A percentile compares a stretch with the other conserved stretches of the same genome.
These are phyloP conservation scores for Nicotiana tomentosiformis DNA, from an alignment of 257 asterid genomes.

Conservation along the genomic window DNA sequence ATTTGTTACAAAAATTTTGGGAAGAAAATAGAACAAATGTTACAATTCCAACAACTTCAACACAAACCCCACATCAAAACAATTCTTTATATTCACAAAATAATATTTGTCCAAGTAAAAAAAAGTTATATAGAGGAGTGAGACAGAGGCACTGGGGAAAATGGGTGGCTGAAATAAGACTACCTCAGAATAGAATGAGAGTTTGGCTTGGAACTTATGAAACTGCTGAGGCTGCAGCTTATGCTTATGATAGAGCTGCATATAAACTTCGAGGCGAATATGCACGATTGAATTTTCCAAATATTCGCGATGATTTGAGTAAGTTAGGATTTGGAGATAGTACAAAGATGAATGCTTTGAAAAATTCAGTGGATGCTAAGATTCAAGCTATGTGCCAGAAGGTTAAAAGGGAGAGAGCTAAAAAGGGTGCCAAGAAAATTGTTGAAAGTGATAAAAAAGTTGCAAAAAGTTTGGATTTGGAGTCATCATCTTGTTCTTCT, in stretches of 20 bases:
- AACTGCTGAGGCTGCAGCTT: constrained; percentile 93
- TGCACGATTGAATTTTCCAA: constrained; percentile 81
- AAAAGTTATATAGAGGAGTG: constrained; percentile 84
- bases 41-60: not conserved
- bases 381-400: constrained; percentile 74
- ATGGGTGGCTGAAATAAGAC: constrained; percentile 97
- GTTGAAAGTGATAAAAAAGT: constrained; percentile 11
- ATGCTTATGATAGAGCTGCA: constrained; percentile 95
- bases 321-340: constrained; percentile 53
- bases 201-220: constrained; percentile 98
- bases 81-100: constrained; percentile 20
- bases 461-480: constrained; percentile 13
- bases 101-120: constrained; percentile 43
- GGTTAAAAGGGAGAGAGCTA: constrained; percentile 50
- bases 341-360: constrained; percentile 45
- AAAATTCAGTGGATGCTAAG: constrained; percentile 77
- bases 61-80: constrained; percentile 15
- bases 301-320: constrained; percentile 60
- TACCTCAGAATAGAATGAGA: constrained; percentile 81
- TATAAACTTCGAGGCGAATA: constrained; percentile 94
- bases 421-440: constrained; percentile 23
- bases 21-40: constrained; percentile 23
- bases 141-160: constrained; percentile 98
- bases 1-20: constrained; percentile 46
- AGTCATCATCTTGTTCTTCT: constrained; percentile 13